Conservation (phyloP, 2,329 filamentous ascomycete genomes). For the Apiospora arundinis region DNA sequence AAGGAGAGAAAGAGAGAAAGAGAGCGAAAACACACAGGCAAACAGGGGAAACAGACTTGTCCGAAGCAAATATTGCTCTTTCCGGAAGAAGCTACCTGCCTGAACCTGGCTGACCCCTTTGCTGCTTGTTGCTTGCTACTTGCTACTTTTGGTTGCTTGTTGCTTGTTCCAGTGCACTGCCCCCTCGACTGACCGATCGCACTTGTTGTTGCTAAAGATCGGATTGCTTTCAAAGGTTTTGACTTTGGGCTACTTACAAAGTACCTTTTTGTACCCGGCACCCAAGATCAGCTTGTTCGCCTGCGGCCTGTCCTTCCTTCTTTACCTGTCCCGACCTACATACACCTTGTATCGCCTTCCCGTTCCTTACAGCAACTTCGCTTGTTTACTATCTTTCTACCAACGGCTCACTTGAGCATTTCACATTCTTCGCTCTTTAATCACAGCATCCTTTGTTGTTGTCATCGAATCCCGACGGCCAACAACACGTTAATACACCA, state of each 20-base stretch:
- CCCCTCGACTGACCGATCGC: conserved; percentile 12
- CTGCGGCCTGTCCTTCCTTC: neutral
- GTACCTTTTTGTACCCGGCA: neutral
- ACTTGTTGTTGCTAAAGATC: conserved; percentile 3
- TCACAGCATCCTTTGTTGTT: conserved; percentile 1
- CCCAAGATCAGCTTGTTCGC: neutral
- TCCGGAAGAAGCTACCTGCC: neutral
- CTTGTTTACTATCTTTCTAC: neutral
- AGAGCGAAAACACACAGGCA: neutral
- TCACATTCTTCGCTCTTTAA: neutral
- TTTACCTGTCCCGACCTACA: neutral
- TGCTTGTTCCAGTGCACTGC: neutral
- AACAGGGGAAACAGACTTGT: too few species aligned
- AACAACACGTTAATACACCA: conserved; percentile 2
- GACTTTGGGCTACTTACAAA: too few species aligned
- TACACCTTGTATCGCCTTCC: neutral
- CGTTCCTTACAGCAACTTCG: neutral
- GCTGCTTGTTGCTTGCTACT: neutral
- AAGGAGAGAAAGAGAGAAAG: too few species aligned
- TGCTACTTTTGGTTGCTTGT: neutral
- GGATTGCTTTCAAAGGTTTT: neutral
- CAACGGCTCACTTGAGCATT: conserved; percentile 8
- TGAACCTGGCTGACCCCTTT: neutral
- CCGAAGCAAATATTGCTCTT: neutral
- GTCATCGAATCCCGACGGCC: neutral